Evolutionary conservation across 2,329 filamentous ascomycete species (phyloP), one percentile per base, ranked within the genome.

Genomic region (Leptographium lundbergii): DNA sequence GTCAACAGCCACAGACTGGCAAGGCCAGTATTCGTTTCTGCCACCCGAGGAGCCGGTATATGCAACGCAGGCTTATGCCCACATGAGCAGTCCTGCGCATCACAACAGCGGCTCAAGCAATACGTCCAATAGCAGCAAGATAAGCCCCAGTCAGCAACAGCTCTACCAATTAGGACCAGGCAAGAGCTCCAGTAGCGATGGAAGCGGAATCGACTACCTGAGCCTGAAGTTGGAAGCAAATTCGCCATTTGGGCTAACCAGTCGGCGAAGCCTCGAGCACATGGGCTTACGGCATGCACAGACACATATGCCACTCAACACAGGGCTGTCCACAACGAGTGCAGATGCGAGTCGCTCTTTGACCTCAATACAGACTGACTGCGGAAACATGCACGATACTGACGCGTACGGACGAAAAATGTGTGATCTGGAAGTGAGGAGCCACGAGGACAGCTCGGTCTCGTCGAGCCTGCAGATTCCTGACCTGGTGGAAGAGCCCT

Each of bases 181-280:
- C 7, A 48, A 13, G 11, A 57, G 47, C 29, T 22, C 57, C 14
- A 53, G 52, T 24, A 34, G 48, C 2, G 56, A 58, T 32, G 51
- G 11, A 6, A 48, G 25, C 50, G 29, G 22, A 39, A 39, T 4
- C 36, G 36, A 34, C 29, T 25, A 48, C 25, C 75, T 90, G 64
- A 88, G 87, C 61, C 82, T 85, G 7, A 82, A 86, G 66, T 78
- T 86, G 80, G 66, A 70, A 64, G 39, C 62, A 65, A 50, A 65
- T 57, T 71, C 74, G 4, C 68, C 72, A 13, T 64, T 73, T 42
- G 67, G 63, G 2, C 60, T 61, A 13, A 55, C 57, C 60, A 72
- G 72, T 53, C 71, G 69, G 39, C 71, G 69, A 39, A 64, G 68
- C 59, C 63, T 73, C 11, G 74, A 77, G 61, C 72, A 73, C 13